Evolutionary conservation across 78 protist species (phyloP).

Genomic region (Dictyostelium purpureum): DNA sequence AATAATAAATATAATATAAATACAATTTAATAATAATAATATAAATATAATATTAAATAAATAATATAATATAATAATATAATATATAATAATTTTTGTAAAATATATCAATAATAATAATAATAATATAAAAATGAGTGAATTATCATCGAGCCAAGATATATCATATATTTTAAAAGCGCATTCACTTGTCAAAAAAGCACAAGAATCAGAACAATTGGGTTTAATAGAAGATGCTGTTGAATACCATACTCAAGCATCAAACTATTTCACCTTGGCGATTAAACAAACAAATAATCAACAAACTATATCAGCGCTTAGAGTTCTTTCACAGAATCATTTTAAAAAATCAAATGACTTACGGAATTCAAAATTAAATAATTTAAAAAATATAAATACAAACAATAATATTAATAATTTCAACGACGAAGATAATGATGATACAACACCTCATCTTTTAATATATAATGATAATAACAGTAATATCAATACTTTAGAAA

Average conservation of each 20-base stretch:
- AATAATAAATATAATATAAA: neutral
- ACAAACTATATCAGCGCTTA: slow-evolving; percentile 41
- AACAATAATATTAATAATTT: neutral
- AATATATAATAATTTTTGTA: neutral
- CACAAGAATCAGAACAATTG: slow-evolving; percentile 39
- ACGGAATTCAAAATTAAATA: neutral
- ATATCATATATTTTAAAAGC: slow-evolving; percentile 24
- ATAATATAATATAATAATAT: neutral
- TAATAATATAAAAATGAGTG: neutral
- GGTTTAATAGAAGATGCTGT: slow-evolving; percentile 61
- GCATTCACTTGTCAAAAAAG: slow-evolving; percentile 12
- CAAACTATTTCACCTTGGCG: slow-evolving; percentile 45
- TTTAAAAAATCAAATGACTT: slow-evolving; percentile 26
- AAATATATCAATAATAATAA: neutral
- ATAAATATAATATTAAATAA: neutral
- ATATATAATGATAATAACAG: too few species aligned
- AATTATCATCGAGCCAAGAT: neutral
- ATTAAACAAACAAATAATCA: slow-evolving; percentile 45
- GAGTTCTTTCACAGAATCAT: slow-evolving; percentile 48
- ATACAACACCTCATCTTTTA: too few species aligned
- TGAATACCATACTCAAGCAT: slow-evolving; percentile 47
- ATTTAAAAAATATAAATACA: neutral
- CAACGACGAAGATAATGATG: neutral
- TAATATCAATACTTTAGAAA: too few species aligned
- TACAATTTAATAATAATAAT: neutral